Percentiles rank a stretch among this genome's conserved stretches.
phyloP scores from a whole-genome alignment of 352 stramenopile genomes.

The Phytopythium mirpurense region DNA sequence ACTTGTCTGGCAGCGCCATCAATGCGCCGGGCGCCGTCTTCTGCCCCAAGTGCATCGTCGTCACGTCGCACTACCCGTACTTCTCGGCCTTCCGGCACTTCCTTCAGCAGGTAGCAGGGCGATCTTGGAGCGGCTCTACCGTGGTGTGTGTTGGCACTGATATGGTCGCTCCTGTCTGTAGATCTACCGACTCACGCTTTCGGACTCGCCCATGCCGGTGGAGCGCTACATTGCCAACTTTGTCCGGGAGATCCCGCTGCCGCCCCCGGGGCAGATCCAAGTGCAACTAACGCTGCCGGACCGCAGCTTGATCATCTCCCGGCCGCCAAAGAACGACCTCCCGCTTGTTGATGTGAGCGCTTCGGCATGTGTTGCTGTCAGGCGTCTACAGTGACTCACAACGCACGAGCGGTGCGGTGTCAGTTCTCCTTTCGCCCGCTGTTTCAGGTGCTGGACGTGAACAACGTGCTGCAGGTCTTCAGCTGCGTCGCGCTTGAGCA shows the following conservation, averaged over 20 bases:
- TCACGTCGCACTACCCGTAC: constrained; percentile 96
- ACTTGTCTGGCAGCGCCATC: constrained; percentile 42
- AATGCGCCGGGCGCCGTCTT: constrained; percentile 69
- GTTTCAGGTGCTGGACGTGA: constrained; percentile 90
- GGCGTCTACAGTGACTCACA: neutral
- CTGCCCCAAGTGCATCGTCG: constrained; percentile 90
- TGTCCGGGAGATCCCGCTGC: constrained; percentile 93
- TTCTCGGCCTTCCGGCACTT: constrained; percentile 93
- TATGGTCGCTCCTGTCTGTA: constrained; percentile 11
- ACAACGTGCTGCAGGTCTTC: constrained; percentile 90
- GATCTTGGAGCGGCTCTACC: too few relatives aligned
- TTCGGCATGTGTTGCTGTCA: neutral
- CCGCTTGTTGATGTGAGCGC: constrained; percentile 83
- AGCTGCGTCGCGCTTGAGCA: constrained; percentile 87
- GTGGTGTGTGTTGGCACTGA: neutral
- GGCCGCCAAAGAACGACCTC: constrained; percentile 89
- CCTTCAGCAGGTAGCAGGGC: constrained; percentile 87
- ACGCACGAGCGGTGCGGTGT: neutral
- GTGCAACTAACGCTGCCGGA: constrained; percentile 88
- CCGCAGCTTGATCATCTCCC: constrained; percentile 77
- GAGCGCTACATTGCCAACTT: constrained; percentile 98
- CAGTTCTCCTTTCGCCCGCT: constrained; percentile 92
- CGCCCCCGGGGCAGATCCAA: constrained; percentile 88
- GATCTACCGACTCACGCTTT: constrained; percentile 79
- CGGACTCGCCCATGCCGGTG: constrained; percentile 90